These are phyloP conservation scores for Cyclocybe cylindracea DNA, from an alignment of 768 basidiomycete species.

Conservation along the genomic window DNA sequence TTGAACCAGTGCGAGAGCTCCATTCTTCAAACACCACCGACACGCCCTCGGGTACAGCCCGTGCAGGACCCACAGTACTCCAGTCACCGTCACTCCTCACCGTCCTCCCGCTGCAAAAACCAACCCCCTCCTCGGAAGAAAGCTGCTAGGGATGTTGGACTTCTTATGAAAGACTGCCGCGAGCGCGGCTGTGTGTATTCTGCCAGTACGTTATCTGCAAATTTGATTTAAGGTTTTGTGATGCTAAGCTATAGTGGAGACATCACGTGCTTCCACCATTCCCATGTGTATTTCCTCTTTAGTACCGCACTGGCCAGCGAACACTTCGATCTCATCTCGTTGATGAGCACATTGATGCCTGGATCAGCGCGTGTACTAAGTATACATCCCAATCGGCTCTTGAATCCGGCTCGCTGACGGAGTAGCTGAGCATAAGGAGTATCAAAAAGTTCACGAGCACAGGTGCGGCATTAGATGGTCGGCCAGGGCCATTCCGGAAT, in stretches of 20 bases:
- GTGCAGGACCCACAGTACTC: constrained; percentile 1
- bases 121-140: not conserved
- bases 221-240: not conserved
- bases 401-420: too few relatives aligned
- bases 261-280: not conserved
- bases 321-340: constrained; percentile 1
- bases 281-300: not conserved
- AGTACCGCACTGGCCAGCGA: not conserved
- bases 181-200: too few relatives aligned
- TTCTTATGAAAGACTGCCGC: too few relatives aligned
- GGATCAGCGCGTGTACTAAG: constrained; percentile 20
- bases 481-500: not conserved
- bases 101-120: not conserved
- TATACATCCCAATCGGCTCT: constrained; percentile 21
- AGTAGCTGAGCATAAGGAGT: constrained; percentile 10
- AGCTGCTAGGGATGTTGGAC: not conserved
- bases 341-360: constrained; percentile 12
- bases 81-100: not conserved
- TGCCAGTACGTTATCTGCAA: too few relatives aligned
- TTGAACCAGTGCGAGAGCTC: too few relatives aligned
- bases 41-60: not conserved
- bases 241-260: not conserved
- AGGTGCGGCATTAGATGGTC: not conserved
- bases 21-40: not conserved
- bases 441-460: constrained; percentile 4